phyloP scores from a whole-genome alignment of 306 rosid species.

The Lathyrus aphaca region DNA sequence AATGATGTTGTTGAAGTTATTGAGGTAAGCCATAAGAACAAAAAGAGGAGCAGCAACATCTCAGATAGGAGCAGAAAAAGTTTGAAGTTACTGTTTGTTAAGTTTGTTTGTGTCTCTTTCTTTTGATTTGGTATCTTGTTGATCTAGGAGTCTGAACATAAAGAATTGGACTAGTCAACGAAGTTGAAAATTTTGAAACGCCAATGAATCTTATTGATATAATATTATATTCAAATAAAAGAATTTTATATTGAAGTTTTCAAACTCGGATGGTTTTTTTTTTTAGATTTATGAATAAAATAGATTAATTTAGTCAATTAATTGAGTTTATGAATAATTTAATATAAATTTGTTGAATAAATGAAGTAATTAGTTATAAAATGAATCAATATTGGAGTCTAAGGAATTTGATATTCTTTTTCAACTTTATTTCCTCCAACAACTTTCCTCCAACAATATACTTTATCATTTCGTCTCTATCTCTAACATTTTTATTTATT shows the following conservation, averaged over 20 bases:
- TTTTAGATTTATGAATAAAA: background rate
- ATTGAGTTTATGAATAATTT: background rate
- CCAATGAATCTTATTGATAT: background rate
- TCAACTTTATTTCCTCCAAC: no score
- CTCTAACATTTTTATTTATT: no score
- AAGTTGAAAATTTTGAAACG: background rate
- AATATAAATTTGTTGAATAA: background rate
- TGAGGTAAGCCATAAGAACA: constrained; percentile 4
- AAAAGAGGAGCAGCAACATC: constrained; percentile 12
- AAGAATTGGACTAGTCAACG: background rate
- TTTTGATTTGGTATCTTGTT: background rate
- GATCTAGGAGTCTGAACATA: background rate
- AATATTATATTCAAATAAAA: background rate
- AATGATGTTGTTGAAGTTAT: background rate
- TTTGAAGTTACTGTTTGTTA: constrained; percentile 1
- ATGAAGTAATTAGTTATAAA: no score
- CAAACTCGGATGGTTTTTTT: background rate
- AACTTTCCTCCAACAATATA: no score
- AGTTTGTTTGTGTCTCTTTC: background rate
- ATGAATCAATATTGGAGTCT: background rate
- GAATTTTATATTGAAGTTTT: background rate
- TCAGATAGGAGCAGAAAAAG: constrained; percentile 11
- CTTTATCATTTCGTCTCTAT: no score
- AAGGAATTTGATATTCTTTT: no score
- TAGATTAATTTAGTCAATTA: background rate